These are phyloP conservation scores for Amaranthus hypochondriacus DNA, from an alignment of 148 eudicot genomes.

Conservation along the genomic window DNA sequence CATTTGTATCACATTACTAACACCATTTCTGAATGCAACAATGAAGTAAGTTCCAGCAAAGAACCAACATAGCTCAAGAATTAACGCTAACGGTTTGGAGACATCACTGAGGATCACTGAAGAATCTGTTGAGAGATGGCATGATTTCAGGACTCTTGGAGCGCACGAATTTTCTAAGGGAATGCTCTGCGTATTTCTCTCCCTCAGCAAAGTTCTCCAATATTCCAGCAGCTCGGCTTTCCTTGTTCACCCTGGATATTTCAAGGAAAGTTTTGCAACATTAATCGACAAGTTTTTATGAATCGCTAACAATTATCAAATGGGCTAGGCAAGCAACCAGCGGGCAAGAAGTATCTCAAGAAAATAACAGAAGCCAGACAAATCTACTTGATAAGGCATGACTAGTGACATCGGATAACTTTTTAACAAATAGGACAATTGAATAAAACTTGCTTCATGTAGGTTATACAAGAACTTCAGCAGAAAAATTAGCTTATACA, in stretches of 20 bases:
- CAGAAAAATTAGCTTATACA: too few species aligned
- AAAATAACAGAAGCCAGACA: too few species aligned
- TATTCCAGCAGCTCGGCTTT: slow-evolving; percentile 76
- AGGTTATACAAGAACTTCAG: too few species aligned
- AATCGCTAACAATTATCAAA: too few species aligned
- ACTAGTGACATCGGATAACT: too few species aligned
- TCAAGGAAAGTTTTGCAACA: not conserved
- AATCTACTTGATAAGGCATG: too few species aligned
- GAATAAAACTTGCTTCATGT: too few species aligned
- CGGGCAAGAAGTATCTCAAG: too few species aligned
- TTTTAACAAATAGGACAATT: too few species aligned
- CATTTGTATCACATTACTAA: not conserved
- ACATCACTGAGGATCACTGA: slow-evolving; percentile 56
- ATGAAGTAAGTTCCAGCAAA: not conserved
- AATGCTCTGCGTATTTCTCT: slow-evolving; percentile 57
- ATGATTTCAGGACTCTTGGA: slow-evolving; percentile 67
- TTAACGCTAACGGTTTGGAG: slow-evolving; percentile 6
- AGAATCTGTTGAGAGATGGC: slow-evolving; percentile 70
- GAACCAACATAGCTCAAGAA: not conserved
- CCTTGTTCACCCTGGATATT: slow-evolving; percentile 64
- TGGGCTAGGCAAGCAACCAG: too few species aligned
- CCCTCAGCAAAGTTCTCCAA: slow-evolving; percentile 72
- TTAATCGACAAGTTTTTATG: too few species aligned
- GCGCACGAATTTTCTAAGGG: slow-evolving; percentile 67
- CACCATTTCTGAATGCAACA: not conserved